Evolutionary conservation across 495 filamentous ascomycete species (phyloP).

Genomic region (Annulohypoxylon bovei): DNA sequence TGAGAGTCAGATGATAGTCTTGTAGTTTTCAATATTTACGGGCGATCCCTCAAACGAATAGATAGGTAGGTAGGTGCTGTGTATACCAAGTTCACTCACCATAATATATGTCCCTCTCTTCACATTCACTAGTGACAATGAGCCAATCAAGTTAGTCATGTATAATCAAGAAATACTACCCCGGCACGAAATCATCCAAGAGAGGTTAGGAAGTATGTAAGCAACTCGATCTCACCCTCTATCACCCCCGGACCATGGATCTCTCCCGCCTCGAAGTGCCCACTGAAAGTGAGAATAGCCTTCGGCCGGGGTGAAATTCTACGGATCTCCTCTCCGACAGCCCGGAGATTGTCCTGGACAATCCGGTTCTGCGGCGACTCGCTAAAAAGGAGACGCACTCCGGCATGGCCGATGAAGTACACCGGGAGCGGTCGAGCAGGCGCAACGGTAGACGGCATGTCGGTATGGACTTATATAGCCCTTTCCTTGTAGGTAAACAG

Average conservation of each 20-base stretch:
- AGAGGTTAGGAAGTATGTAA: neutral
- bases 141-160: neutral
- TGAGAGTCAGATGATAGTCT: neutral
- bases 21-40: neutral
- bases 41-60: neutral
- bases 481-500: neutral
- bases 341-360: slow-evolving; percentile 36
- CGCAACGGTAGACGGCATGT: slow-evolving; percentile 22
- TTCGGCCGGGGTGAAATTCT: slow-evolving; percentile 31
- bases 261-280: slow-evolving; percentile 33
- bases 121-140: slow-evolving; percentile 26
- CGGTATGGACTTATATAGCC: neutral
- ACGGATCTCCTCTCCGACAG: slow-evolving; percentile 28
- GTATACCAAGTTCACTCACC: slow-evolving; percentile 7
- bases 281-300: slow-evolving; percentile 33
- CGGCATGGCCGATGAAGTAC: slow-evolving; percentile 37
- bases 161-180: neutral
- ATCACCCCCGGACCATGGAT: slow-evolving; percentile 36
- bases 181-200: neutral
- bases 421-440: slow-evolving; percentile 26
- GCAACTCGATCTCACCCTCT: slow-evolving; percentile 23
- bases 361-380: slow-evolving; percentile 27
- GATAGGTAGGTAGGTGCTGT: no score
- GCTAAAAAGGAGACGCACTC: slow-evolving; percentile 25
- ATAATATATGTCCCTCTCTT: slow-evolving; percentile 33